Evolutionary conservation across 805 yeast genomes (phyloP).

Genomic region (Yamadazyma akitaensis): DNA sequence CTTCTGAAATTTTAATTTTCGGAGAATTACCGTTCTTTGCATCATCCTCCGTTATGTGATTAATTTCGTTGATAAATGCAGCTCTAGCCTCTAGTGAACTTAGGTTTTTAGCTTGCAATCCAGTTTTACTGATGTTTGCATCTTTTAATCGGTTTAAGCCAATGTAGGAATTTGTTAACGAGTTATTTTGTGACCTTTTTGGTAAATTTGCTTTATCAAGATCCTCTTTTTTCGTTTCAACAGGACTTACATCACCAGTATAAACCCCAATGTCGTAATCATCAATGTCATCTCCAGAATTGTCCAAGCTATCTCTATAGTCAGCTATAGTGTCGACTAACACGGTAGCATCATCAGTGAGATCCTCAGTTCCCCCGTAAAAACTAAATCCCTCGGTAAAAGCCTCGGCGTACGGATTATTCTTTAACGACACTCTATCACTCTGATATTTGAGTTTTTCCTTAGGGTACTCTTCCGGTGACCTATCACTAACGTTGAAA

Average conservation of each 20-base stretch:
- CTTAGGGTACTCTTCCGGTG: conserved; percentile 8
- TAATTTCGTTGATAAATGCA: neutral
- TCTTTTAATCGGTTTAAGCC: conserved; percentile 40
- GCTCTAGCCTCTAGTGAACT: neutral
- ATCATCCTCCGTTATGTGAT: neutral
- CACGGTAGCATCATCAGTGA: conserved; percentile 1
- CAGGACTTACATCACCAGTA: conserved; percentile 2
- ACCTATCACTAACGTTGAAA: conserved; percentile 17
- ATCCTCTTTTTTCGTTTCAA: neutral
- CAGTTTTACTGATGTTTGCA: conserved; percentile 16
- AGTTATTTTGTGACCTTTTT: conserved; percentile 21
- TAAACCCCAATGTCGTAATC: conserved; percentile 5
- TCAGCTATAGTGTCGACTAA: neutral
- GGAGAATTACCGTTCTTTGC: too few relatives aligned
- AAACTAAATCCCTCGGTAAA: conserved; percentile 1
- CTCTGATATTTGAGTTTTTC: conserved; percentile 13
- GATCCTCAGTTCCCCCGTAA: conserved; percentile 1
- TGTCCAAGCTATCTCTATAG: neutral
- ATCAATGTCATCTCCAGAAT: conserved; percentile 1
- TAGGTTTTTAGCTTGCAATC: neutral
- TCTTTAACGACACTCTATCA: conserved; percentile 22
- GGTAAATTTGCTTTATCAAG: conserved; percentile 36
- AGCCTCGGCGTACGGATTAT: conserved; percentile 26
- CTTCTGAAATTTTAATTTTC: too few relatives aligned
- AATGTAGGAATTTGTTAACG: conserved; percentile 33